Conservation (phyloP, 176 grass and related monocot genomes). For the Carex cristatella region DNA sequence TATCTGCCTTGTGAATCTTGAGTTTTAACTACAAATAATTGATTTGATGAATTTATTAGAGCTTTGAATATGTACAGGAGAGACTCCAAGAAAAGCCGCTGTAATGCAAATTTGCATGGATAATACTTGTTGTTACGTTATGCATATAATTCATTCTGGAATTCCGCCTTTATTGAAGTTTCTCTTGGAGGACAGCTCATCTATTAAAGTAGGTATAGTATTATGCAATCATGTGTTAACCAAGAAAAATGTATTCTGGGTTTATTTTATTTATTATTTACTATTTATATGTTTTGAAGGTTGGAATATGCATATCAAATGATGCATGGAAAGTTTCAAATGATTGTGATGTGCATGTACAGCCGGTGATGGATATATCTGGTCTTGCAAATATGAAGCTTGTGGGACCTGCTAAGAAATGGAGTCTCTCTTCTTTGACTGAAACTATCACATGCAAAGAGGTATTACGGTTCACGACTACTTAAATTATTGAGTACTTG, state of each 20-base stretch:
- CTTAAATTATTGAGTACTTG: background rate
- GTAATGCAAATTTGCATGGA: constrained; percentile 94
- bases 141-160: constrained; percentile 83
- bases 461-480: constrained; percentile 27
- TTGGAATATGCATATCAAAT: constrained; percentile 73
- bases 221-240: background rate
- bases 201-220: constrained; percentile 55
- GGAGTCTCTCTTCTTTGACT: constrained; percentile 80
- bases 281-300: constrained; percentile 39
- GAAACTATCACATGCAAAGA: constrained; percentile 76
- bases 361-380: constrained; percentile 76
- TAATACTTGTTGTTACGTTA: constrained; percentile 53
- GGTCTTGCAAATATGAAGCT: constrained; percentile 65
- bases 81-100: constrained; percentile 61
- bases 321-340: constrained; percentile 75
- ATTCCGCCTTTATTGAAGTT: constrained; percentile 57
- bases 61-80: constrained; percentile 39
- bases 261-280: constrained; percentile 6
- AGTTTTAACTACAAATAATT: background rate
- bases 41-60: background rate
- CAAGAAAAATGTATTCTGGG: background rate
- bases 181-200: constrained; percentile 64
- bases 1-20: background rate
- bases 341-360: constrained; percentile 61
- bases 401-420: constrained; percentile 48